Evolutionary conservation across 2,329 filamentous ascomycete genomes (phyloP).

Genomic region (Nakataea oryzae): DNA sequence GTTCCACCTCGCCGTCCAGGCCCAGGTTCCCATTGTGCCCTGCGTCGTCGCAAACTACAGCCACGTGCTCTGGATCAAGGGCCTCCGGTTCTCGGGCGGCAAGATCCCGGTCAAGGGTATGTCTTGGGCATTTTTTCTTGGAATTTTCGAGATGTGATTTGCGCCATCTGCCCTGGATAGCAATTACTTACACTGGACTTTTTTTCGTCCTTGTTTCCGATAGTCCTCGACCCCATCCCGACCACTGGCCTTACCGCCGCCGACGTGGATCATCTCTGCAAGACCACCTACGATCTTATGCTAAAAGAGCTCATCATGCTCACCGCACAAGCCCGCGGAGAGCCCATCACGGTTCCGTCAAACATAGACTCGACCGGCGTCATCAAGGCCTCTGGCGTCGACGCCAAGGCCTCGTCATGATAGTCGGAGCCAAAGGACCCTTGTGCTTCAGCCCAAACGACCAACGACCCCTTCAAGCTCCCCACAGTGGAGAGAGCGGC

Average conservation of each 20-base stretch:
- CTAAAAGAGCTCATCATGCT: conserved; percentile 50
- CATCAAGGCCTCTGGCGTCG: conserved; percentile 19
- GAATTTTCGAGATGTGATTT: background rate
- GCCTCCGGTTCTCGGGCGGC: conserved; percentile 55
- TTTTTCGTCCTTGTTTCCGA: conserved; percentile 6
- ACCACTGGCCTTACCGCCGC: conserved; percentile 62
- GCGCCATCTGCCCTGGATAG: background rate
- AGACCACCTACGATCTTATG: conserved; percentile 64
- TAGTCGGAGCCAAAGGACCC: background rate
- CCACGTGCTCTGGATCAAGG: conserved; percentile 56
- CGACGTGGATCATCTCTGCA: conserved; percentile 67
- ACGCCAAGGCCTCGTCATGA: conserved; percentile 7
- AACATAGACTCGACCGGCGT: conserved; percentile 16
- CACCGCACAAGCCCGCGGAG: conserved; percentile 38
- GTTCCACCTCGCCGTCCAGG: conserved; percentile 91
- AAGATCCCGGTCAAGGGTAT: conserved; percentile 66
- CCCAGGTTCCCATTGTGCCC: conserved; percentile 85
- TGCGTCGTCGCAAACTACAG: conserved; percentile 74
- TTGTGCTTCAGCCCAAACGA: background rate
- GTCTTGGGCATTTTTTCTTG: conserved; percentile 10
- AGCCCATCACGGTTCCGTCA: conserved; percentile 17
- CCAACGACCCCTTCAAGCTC: no score
- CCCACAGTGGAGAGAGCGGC: no score
- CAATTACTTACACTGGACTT: background rate
- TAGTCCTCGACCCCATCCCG: conserved; percentile 71